These are phyloP conservation scores for Firmiana major DNA, from an alignment of 345 rosid species.

Conservation along the genomic window DNA sequence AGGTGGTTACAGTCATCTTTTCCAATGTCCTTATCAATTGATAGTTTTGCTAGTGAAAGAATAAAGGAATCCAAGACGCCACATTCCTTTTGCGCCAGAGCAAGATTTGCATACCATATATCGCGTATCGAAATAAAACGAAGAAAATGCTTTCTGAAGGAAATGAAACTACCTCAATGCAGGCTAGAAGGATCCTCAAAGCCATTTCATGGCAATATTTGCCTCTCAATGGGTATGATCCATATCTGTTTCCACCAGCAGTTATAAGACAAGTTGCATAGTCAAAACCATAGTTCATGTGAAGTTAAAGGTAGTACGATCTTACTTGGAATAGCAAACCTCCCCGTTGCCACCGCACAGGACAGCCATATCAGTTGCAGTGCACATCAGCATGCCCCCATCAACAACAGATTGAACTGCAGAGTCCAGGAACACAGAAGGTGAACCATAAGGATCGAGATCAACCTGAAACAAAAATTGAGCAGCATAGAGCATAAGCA, in stretches of 20 bases:
- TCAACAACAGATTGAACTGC: slow-evolving; percentile 93
- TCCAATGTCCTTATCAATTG: background rate
- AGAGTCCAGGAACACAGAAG: slow-evolving; percentile 91
- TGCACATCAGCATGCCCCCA: slow-evolving; percentile 97
- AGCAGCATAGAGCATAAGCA: slow-evolving; percentile 10
- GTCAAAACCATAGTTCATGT: slow-evolving; percentile 7
- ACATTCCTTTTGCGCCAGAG: background rate
- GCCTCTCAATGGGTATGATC: slow-evolving; percentile 90
- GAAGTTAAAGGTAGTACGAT: slow-evolving; percentile 15
- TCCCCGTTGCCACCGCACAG: slow-evolving; percentile 97
- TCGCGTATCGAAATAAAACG: background rate
- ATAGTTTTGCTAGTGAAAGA: background rate
- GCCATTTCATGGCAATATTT: slow-evolving; percentile 99
- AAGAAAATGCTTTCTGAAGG: background rate
- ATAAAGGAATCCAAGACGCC: background rate
- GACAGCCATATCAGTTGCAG: slow-evolving; percentile 99
- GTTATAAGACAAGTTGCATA: slow-evolving; percentile 20
- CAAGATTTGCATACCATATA: background rate
- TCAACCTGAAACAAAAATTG: slow-evolving; percentile 66
- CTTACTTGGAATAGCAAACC: slow-evolving; percentile 99
- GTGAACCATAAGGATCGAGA: slow-evolving; percentile 99
- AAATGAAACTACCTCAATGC: slow-evolving; percentile 70
- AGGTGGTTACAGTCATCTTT: background rate
- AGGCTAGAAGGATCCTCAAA: slow-evolving; percentile 89
- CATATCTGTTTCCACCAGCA: slow-evolving; percentile 56